Conservation (phyloP, 2,329 filamentous ascomycete species). For the Juglanconis juglandina region DNA sequence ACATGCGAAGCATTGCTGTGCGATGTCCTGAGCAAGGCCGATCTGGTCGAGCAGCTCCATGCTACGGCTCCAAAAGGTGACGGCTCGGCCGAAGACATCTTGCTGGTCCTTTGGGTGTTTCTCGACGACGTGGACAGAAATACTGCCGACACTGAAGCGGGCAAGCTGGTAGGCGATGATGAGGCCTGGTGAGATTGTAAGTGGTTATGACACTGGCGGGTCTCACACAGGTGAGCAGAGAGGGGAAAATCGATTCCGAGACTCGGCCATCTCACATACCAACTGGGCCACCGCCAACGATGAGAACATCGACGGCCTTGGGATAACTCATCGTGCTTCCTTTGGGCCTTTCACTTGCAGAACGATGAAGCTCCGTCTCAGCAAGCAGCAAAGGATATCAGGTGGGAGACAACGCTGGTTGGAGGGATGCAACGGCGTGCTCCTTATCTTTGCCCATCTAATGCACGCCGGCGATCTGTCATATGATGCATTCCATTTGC, state of each 20-base stretch:
- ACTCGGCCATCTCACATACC: background rate
- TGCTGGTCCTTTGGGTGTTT: slow-evolving; percentile 45
- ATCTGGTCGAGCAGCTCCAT: slow-evolving; percentile 52
- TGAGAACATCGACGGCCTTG: slow-evolving; percentile 26
- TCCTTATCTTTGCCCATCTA: no score
- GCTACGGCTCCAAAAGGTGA: slow-evolving; percentile 50
- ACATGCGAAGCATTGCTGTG: slow-evolving; percentile 51
- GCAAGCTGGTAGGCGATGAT: slow-evolving; percentile 44
- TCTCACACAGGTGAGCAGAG: background rate
- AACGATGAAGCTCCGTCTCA: no score
- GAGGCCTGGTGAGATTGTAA: slow-evolving; percentile 26
- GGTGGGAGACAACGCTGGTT: no score
- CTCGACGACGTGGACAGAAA: slow-evolving; percentile 45
- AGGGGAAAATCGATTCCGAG: no score
- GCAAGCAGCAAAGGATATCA: no score
- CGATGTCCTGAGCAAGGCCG: slow-evolving; percentile 44
- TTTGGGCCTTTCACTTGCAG: no score
- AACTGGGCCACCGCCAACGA: slow-evolving; percentile 44
- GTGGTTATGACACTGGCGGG: no score
- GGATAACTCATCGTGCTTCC: no score
- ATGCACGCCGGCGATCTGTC: no score
- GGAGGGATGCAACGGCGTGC: no score
- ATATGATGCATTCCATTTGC: no score
- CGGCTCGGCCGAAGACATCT: slow-evolving; percentile 51
- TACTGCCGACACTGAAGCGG: slow-evolving; percentile 29